These are phyloP conservation scores for Chlorella variabilis DNA, from an alignment of 163 green algal genomes.

Conservation along the genomic window DNA sequence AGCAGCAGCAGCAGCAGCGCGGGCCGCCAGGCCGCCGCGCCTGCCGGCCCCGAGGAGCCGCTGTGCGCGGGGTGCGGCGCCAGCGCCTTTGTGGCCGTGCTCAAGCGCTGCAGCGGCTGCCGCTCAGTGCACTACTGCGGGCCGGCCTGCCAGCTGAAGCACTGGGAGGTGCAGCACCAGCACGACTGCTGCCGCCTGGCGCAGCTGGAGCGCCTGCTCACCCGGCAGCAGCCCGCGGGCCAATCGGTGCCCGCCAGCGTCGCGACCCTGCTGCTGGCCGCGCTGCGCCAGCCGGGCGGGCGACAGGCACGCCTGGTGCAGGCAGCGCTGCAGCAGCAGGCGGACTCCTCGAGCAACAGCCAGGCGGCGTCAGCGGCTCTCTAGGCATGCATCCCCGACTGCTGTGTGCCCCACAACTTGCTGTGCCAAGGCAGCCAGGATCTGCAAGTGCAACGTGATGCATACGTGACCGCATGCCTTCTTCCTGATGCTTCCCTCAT, in stretches of 20 bases:
- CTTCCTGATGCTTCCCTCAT: too few species aligned
- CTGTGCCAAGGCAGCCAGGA: neutral
- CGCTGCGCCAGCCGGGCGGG: neutral
- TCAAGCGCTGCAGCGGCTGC: conserved; percentile 26
- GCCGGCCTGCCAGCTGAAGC: conserved; percentile 12
- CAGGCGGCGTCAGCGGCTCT: too few species aligned
- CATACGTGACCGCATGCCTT: too few species aligned
- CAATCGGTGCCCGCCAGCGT: neutral
- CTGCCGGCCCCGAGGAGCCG: neutral
- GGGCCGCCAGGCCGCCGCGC: neutral
- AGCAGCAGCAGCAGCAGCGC: neutral
- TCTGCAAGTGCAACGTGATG: too few species aligned
- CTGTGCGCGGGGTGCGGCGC: conserved; percentile 1
- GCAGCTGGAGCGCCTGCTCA: conserved; percentile 8
- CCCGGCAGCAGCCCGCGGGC: neutral
- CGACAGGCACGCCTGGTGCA: neutral
- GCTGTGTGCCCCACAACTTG: too few species aligned
- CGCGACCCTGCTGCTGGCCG: neutral
- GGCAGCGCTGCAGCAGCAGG: neutral
- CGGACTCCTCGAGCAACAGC: too few species aligned
- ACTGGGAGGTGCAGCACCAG: neutral
- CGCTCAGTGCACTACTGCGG: neutral
- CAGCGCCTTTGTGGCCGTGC: neutral
- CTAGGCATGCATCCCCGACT: too few species aligned
- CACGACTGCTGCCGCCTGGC: conserved; percentile 1